Evolutionary conservation across 2,329 filamentous ascomycete species (phyloP), one percentile per base, ranked within the genome.

Genomic region (Trichoderma sp.): DNA sequence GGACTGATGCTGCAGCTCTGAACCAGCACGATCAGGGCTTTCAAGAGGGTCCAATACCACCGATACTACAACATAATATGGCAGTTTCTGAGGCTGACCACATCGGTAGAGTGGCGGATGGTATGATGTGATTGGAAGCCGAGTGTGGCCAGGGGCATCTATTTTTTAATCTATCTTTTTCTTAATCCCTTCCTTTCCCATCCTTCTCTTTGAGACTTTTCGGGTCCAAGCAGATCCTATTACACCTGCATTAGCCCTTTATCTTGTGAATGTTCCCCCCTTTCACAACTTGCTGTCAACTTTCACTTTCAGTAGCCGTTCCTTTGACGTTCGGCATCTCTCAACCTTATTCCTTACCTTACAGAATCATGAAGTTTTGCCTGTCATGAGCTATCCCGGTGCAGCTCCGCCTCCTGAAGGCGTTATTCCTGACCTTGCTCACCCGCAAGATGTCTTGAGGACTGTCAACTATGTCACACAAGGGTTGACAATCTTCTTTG

Each of bases 381-480:
- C 56, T n/a, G n/a, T 18, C 53, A 74, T 74, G 72, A 66, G 36
- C 30, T 75, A 70, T 64, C 75, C 76, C 2, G 75, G 76, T 26
- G 73, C 75, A 26, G 71, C 70, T 26, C 75, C 77, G 36, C 77
- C 76, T 12, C 78, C 79, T 15, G n/a, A 72, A 24, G 79, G 78
- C 57, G 74, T 77, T 12, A 71, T 69, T 18, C 72, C 76, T 7
- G 63, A 80, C 73, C 47, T 79, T 18, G 72, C 76, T 5, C 66
- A 79, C 53, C 79, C 78, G 0, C 28, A 71, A 14, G 78, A 80
- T 53, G 74, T 77, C 28, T 63, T 80, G 58, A 73, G 74, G 24
- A 79, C 76, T 0, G 61, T 76, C 47, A 79, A 78, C 66, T 75
- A 77, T 57, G 73, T 78, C 3, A 78, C 76, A 4, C 79, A 80